phyloP scores from a whole-genome alignment of 306 rosid genomes.

The Sphenostylis stenocarpa region DNA sequence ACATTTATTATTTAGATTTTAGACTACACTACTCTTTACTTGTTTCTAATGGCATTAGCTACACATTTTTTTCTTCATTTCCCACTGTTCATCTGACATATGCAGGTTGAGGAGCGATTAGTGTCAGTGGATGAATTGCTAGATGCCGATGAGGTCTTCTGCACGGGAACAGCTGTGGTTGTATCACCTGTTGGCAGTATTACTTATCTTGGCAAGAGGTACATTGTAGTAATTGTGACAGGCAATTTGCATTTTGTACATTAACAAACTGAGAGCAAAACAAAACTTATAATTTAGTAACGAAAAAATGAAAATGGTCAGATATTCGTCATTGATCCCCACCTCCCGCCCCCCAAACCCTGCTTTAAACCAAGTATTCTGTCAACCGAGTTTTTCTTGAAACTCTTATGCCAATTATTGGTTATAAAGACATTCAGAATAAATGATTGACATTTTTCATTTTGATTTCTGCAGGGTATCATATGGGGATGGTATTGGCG shows the following conservation, averaged over 20 bases:
- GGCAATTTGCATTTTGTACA: slow-evolving; percentile 19
- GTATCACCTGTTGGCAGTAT: slow-evolving; percentile 96
- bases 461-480: slow-evolving; percentile 52
- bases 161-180: slow-evolving; percentile 98
- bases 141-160: slow-evolving; percentile 93
- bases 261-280: slow-evolving; percentile 5
- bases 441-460: not conserved
- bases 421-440: slow-evolving; percentile 1
- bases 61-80: slow-evolving; percentile 2
- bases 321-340: not conserved
- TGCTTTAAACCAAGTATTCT: not conserved
- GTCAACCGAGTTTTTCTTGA: not conserved
- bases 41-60: slow-evolving; percentile 10
- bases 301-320: not conserved
- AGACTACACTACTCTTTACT: not conserved
- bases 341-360: not conserved
- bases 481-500: slow-evolving; percentile 67
- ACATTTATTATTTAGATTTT: not conserved
- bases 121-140: slow-evolving; percentile 89
- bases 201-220: slow-evolving; percentile 77
- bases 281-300: not conserved
- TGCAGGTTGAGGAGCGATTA: slow-evolving; percentile 91
- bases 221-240: not conserved
- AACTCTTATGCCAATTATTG: not conserved
- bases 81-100: slow-evolving; percentile 12